Base-by-base conservation (phyloP, 805 yeast species). In the Nakazawaea ishiwadae region DNA sequence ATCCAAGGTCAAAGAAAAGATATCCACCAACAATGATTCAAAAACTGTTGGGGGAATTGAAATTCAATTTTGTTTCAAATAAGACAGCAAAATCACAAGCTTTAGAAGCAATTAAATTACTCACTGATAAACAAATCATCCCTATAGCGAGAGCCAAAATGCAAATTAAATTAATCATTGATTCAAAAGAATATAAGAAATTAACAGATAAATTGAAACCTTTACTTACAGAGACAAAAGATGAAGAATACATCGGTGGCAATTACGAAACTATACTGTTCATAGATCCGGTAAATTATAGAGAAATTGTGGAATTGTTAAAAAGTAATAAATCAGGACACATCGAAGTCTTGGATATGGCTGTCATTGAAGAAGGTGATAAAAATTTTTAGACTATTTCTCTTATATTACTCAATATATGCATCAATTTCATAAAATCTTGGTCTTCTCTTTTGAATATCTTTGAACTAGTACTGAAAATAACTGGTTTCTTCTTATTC, bases 1-100 rank as follows among this genome's bases (percentile, higher is more conserved):
- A 93, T 51, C 98, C 99, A 4, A 77, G 73, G 42, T 80, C 91
- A 3, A 84, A 84, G 56, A 87, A 90, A 56, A 80, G 97, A 54
- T 93, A 93, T 54, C 96, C 99, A 0, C 93, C 96, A 9, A 77
- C 95, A 1, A 90, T 93, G 83, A 84, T 93, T 44, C 93, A 86
- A 48, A 93, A 93, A 63, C 86, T 90, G 0, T 66, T 93, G 42
- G 70, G 72, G 31, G 86, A 84, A 51, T 60, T 89, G 39, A 90
- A 88, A 49, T 87, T 84, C 60, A 89, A 88, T 57, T 73, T 86
- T 49, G 78, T 78, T 15, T 73, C 90, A 17, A 75, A 73, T 38
- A 84, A 82, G 50, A 73, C 86, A 5, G 85, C 96, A 21, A 93
- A 93, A 61, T 71, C 75, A 10, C 96, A 89, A 59, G 97, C 98